phyloP scores from a whole-genome alignment of 352 stramenopile genomes.

The Bremia lactucae region DNA sequence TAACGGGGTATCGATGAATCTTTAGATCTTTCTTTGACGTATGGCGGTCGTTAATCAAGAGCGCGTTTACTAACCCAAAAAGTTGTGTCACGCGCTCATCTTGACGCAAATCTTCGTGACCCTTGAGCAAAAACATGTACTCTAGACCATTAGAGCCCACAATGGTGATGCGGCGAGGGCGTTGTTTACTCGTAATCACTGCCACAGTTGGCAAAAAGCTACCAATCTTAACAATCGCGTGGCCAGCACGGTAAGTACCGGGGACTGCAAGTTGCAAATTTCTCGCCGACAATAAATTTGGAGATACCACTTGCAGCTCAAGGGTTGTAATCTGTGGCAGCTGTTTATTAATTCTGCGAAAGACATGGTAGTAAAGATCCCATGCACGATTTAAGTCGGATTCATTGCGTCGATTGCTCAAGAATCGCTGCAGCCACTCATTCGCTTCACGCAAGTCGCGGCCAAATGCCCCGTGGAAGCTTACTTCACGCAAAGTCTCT shows the following conservation, averaged over 20 bases:
- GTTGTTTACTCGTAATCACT: conserved; percentile 97
- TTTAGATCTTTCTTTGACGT: conserved; percentile 96
- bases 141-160: conserved; percentile 93
- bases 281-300: conserved; percentile 84
- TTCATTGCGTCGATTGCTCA: conserved; percentile 46
- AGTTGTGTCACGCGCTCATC: conserved; percentile 99
- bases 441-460: conserved; percentile 82
- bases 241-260: conserved; percentile 74
- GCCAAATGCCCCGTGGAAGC: conserved; percentile 87
- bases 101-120: conserved; percentile 98
- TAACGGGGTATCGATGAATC: conserved; percentile 97
- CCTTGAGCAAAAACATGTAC: conserved; percentile 99
- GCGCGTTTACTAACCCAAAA: conserved; percentile 98
- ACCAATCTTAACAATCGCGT: conserved; percentile 61
- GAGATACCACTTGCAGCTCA: conserved; percentile 93
- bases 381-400: conserved; percentile 92
- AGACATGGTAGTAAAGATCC: conserved; percentile 98
- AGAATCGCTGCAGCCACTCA: conserved; percentile 62
- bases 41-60: conserved; percentile 93
- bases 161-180: conserved; percentile 92
- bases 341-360: conserved; percentile 84
- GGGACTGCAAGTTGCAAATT: conserved; percentile 95
- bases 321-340: conserved; percentile 91
- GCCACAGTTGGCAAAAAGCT: conserved; percentile 89
- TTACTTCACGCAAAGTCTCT: conserved; percentile 66